These are phyloP conservation scores for Botryotinia narcissicola DNA, from an alignment of 2,329 filamentous ascomycete species.

Conservation along the genomic window DNA sequence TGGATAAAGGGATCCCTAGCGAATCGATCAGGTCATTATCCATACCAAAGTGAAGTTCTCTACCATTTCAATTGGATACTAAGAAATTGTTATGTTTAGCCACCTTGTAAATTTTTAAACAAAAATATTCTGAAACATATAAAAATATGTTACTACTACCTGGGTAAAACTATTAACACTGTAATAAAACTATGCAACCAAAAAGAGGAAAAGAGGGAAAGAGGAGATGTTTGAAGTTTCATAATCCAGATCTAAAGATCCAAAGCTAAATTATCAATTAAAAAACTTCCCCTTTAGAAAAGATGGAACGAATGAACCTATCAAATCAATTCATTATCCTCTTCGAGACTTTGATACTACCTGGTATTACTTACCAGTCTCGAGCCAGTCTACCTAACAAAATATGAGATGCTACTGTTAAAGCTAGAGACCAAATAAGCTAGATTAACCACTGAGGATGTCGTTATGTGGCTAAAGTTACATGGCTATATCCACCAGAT, in stretches of 20 bases:
- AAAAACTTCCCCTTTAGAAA: neutral
- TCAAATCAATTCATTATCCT: neutral
- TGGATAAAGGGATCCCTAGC: conserved; percentile 2
- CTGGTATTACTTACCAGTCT: too few relatives aligned
- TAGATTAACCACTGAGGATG: conserved; percentile 4
- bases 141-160: neutral
- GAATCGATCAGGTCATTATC: neutral
- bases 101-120: neutral
- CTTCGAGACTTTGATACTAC: neutral
- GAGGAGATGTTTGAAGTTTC: neutral
- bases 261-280: neutral
- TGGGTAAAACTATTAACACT: neutral
- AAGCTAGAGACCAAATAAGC: neutral
- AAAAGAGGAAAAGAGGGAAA: neutral
- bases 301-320: neutral
- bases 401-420: neutral
- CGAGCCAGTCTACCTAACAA: neutral
- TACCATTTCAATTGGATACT: neutral
- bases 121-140: neutral
- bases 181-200: neutral
- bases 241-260: neutral
- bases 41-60: neutral
- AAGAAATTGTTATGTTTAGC: neutral
- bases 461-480: conserved; percentile 5
- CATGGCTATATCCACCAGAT: neutral